Evolutionary conservation across 2,329 filamentous ascomycete species (phyloP), one percentile per base, ranked within the genome.

Genomic region (Colletotrichum liaoningense): DNA sequence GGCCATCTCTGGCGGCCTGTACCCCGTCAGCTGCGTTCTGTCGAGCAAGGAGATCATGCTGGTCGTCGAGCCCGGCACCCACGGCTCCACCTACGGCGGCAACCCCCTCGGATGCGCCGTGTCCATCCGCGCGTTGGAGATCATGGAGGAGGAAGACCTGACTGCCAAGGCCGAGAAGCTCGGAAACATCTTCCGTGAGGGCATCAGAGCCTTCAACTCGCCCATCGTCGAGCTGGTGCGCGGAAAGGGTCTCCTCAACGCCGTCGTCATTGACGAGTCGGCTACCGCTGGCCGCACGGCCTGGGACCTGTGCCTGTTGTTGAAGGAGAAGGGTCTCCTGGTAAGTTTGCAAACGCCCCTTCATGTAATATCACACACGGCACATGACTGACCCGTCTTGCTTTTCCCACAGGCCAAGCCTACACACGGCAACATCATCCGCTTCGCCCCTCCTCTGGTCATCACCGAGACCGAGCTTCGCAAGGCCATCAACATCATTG

Each of bases 341-440:
- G 95, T 97, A 88, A 85, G 92, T 86, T 86, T 74, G 28, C 69
- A 38, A 60, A 5, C 19, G 35, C 26, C 22, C 6, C 33, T 35
- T 35, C 3, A 7, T 3, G 28, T 5, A 28, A 3, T 8, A 14
- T 52, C 46, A 24, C 33, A 33, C 19, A n/a, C 42, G 38, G 16
- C 24, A 42, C 54, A 57, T 22, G 4, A 58, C 74, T 79, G 67
- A 79, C 73, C 35, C 57, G 58, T 74, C 14, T 42, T 42, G 77
- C 79, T 81, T 69, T 69, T 70, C 35, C 35, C 73, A 80, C 82
- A 97, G 95, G 97, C 97, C 79, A 99, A 99, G 90, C 97, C 97
- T 35, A 99, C 97, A 7, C 97, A 99, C 84, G 93, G 97, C 80
- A 98, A 98, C 84, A 98, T 99, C 83, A 99, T 99, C 82, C 94